Evolutionary conservation across 1,284 basidiomycete genomes (phyloP).

Genomic region (Ustilago crameri): DNA sequence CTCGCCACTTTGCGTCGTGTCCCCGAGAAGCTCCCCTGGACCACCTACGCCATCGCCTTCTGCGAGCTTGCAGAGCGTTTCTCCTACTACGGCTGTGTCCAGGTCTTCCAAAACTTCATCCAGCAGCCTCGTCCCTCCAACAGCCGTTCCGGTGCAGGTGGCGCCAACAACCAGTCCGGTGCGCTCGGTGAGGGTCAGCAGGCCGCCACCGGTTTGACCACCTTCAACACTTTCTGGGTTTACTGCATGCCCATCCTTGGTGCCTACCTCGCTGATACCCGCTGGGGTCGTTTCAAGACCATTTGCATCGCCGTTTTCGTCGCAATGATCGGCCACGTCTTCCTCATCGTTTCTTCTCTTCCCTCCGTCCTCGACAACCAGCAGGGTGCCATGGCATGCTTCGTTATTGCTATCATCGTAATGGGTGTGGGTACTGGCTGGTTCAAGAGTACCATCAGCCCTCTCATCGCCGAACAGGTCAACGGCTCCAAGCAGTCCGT

Average conservation of each 20-base stretch:
- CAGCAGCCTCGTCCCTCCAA: constrained; percentile 55
- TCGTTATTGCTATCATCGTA: constrained; percentile 69
- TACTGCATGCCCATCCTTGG: constrained; percentile 63
- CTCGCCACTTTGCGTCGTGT: constrained; percentile 59
- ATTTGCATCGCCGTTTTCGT: constrained; percentile 69
- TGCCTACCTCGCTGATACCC: constrained; percentile 69
- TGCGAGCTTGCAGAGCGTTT: constrained; percentile 68
- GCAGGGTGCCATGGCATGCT: constrained; percentile 74
- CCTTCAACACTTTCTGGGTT: constrained; percentile 66
- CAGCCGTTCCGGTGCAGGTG: constrained; percentile 56
- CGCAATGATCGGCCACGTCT: constrained; percentile 73
- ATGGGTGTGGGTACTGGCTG: constrained; percentile 75
- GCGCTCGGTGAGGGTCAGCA: constrained; percentile 63
- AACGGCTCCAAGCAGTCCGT: constrained; percentile 58
- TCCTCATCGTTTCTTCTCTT: constrained; percentile 79
- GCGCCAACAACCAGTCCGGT: constrained; percentile 54
- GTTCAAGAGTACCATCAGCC: constrained; percentile 74
- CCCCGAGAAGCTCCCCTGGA: constrained; percentile 63
- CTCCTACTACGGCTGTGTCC: constrained; percentile 65
- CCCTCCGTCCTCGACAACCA: constrained; percentile 76
- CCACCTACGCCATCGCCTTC: constrained; percentile 62
- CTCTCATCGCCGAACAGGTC: constrained; percentile 71
- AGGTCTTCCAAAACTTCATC: constrained; percentile 65
- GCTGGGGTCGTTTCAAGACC: constrained; percentile 71
- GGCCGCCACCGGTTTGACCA: constrained; percentile 63